These are phyloP conservation scores for Xylariaceae sp. DNA, from an alignment of 2,329 filamentous ascomycete genomes.

Conservation along the genomic window DNA sequence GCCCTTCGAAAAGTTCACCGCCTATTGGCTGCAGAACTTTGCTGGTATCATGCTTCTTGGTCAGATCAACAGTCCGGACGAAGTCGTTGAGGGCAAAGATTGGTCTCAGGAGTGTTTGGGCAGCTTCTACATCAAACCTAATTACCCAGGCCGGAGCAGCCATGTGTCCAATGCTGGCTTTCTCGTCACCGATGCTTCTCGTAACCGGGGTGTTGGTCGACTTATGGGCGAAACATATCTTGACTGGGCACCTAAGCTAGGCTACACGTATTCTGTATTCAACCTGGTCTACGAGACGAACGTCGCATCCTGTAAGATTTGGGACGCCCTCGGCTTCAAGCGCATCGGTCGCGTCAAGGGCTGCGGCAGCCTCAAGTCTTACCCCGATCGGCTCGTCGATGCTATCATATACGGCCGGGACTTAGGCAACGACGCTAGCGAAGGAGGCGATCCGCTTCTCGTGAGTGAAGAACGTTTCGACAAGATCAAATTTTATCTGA, in stretches of 20 bases:
- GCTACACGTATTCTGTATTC: slow-evolving; percentile 90
- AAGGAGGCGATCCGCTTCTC: slow-evolving; percentile 65
- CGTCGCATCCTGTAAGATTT: slow-evolving; percentile 82
- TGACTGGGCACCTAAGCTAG: slow-evolving; percentile 74
- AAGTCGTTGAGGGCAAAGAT: slow-evolving; percentile 58
- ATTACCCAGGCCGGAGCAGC: slow-evolving; percentile 85
- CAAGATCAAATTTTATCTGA: slow-evolving; percentile 97
- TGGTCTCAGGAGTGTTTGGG: slow-evolving; percentile 81
- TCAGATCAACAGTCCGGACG: slow-evolving; percentile 60
- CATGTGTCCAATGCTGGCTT: slow-evolving; percentile 87
- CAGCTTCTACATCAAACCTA: slow-evolving; percentile 92
- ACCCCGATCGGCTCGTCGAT: slow-evolving; percentile 66
- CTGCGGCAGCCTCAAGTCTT: slow-evolving; percentile 65
- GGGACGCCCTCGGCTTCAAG: slow-evolving; percentile 90
- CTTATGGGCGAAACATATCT: slow-evolving; percentile 74
- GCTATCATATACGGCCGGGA: slow-evolving; percentile 75
- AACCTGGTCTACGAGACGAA: slow-evolving; percentile 94
- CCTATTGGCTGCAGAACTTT: slow-evolving; percentile 91
- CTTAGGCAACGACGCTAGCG: slow-evolving; percentile 40
- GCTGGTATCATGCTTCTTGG: slow-evolving; percentile 84
- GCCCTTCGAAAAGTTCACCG: slow-evolving; percentile 67
- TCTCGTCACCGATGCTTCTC: slow-evolving; percentile 67
- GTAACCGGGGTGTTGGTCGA: slow-evolving; percentile 70
- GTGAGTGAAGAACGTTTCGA: slow-evolving; percentile 96
- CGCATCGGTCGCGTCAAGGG: slow-evolving; percentile 79